Evolutionary conservation across 1,284 basidiomycete genomes (phyloP).

Genomic region (Austroboletus novae-zelandiae): DNA sequence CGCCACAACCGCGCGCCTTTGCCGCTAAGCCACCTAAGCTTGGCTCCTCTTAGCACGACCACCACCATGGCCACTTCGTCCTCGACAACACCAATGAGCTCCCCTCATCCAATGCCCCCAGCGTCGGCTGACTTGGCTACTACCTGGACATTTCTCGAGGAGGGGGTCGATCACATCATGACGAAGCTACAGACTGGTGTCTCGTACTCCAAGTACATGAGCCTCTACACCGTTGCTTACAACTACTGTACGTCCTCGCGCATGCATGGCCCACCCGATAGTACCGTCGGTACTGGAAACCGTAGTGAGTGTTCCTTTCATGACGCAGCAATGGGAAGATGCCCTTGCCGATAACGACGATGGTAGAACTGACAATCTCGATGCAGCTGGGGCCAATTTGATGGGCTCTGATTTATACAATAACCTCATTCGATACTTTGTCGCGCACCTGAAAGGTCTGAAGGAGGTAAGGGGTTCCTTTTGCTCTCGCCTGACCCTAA

Average conservation of each 20-base stretch:
- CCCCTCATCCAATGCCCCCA: slow-evolving; percentile 51
- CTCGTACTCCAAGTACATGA: slow-evolving; percentile 90
- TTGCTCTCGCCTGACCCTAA: slow-evolving; percentile 3
- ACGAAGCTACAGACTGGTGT: slow-evolving; percentile 85
- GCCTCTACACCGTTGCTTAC: slow-evolving; percentile 91
- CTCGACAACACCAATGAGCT: slow-evolving; percentile 9
- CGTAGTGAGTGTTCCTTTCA: slow-evolving; percentile 49
- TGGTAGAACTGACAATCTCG: slow-evolving; percentile 16
- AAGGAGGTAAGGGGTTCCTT: slow-evolving; percentile 50
- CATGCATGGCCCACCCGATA: slow-evolving; percentile 65
- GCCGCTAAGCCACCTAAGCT: slow-evolving; percentile 12
- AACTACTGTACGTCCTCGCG: slow-evolving; percentile 95
- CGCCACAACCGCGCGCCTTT: slow-evolving; percentile 31
- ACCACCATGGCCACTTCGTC: slow-evolving; percentile 32
- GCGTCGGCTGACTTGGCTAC: slow-evolving; percentile 73
- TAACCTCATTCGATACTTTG: slow-evolving; percentile 84
- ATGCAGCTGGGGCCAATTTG: slow-evolving; percentile 83
- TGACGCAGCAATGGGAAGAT: slow-evolving; percentile 15
- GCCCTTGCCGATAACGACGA: slow-evolving; percentile 19
- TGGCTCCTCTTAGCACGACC: slow-evolving; percentile 24
- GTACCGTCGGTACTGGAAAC: slow-evolving; percentile 44
- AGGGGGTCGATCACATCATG: slow-evolving; percentile 94
- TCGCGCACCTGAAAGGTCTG: slow-evolving; percentile 70
- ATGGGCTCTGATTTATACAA: slow-evolving; percentile 96
- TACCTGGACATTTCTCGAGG: slow-evolving; percentile 87